Evolutionary conservation across 257 asterid species (phyloP).

Genomic region (Eucommia ulmoides): DNA sequence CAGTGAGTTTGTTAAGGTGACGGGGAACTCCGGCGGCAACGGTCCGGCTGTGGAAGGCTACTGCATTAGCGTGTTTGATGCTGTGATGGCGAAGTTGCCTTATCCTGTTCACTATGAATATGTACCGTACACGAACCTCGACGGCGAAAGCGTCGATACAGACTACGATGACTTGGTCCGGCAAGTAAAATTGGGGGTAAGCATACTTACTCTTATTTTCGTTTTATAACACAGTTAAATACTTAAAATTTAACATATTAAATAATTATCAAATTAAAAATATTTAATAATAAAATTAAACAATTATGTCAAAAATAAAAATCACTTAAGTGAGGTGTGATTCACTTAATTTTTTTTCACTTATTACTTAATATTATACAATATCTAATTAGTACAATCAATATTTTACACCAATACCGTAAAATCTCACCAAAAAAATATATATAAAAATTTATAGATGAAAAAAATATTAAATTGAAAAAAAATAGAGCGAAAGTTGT

Average conservation of each 20-base stretch:
- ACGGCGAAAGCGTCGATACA: neutral
- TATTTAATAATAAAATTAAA: neutral
- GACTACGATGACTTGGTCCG: neutral
- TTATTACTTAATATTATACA: no score
- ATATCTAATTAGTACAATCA: no score
- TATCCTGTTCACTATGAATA: neutral
- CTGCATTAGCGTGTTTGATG: neutral
- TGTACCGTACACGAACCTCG: neutral
- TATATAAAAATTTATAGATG: no score
- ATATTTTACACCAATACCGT: no score
- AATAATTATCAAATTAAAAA: neutral
- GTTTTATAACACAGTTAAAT: neutral
- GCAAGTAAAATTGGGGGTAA: neutral
- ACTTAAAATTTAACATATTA: neutral
- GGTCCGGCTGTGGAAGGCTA: neutral
- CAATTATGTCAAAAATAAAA: neutral
- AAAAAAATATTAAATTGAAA: no score
- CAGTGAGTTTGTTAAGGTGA: conserved; percentile 8
- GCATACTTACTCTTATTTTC: neutral
- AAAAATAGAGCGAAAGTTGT: no score
- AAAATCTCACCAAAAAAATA: no score
- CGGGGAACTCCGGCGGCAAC: conserved; percentile 1
- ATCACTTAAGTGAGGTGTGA: neutral
- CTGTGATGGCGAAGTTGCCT: neutral
- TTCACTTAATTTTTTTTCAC: no score